These are phyloP conservation scores for Achaetomiella virescens DNA, from an alignment of 495 filamentous ascomycete genomes.

Conservation along the genomic window DNA sequence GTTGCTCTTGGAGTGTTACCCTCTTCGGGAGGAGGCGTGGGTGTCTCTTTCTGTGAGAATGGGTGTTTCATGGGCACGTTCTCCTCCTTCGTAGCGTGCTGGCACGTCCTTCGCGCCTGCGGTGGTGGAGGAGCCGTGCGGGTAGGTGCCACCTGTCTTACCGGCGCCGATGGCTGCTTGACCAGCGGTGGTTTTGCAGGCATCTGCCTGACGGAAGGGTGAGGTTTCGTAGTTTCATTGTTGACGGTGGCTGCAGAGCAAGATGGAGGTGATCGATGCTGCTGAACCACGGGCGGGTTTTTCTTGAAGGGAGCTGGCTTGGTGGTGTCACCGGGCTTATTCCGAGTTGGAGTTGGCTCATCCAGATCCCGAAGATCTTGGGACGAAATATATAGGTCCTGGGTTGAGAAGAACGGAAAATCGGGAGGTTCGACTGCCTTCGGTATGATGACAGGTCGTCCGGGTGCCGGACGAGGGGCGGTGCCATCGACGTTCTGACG, in stretches of 20 bases:
- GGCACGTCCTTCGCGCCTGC: no score
- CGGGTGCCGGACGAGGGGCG: neutral
- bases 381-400: constrained; percentile 41
- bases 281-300: neutral
- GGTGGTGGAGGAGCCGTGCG: no score
- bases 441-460: neutral
- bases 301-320: neutral
- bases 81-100: no score
- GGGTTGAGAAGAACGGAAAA: constrained; percentile 37
- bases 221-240: no score
- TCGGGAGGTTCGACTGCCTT: constrained; percentile 11
- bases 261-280: neutral
- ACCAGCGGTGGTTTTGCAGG: no score
- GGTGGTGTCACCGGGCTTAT: neutral
- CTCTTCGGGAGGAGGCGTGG: neutral
- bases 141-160: no score
- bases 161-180: no score
- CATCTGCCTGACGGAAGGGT: no score
- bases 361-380: constrained; percentile 44
- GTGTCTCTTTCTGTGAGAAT: neutral
- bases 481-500: neutral
- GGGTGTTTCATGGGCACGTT: neutral
- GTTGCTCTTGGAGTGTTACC: neutral
- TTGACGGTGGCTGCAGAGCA: no score
- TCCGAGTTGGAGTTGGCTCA: constrained; percentile 17